A percentile compares a stretch with the other conserved stretches of the same genome.
phyloP scores from a whole-genome alignment of 495 filamentous ascomycete species.

The Aspergillus leporis region DNA sequence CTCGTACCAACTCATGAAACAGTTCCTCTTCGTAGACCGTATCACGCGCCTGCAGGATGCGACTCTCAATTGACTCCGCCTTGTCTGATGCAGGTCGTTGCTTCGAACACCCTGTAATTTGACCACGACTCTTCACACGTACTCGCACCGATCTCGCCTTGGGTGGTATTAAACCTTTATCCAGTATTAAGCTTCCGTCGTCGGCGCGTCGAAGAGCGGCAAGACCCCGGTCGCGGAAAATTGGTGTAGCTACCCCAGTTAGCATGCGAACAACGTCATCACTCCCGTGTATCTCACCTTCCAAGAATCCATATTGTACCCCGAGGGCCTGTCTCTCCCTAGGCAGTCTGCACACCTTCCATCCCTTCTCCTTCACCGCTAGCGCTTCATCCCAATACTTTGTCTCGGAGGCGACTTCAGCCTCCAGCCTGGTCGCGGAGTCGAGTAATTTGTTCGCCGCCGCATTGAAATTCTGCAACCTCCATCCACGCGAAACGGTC shows the following conservation, averaged over 20 bases:
- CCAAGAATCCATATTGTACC: constrained; percentile 86
- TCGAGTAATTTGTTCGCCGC: constrained; percentile 74
- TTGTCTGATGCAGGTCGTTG: constrained; percentile 33
- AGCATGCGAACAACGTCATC: constrained; percentile 5
- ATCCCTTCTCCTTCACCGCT: constrained; percentile 76
- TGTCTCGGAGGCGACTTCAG: constrained; percentile 74
- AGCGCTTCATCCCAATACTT: constrained; percentile 88
- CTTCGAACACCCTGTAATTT: constrained; percentile 42
- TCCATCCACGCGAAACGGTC: constrained; percentile 72
- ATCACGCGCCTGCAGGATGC: constrained; percentile 79
- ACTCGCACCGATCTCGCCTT: constrained; percentile 67
- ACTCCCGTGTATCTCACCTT: constrained; percentile 45
- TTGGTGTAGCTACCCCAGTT: constrained; percentile 55
- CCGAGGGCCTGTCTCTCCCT: constrained; percentile 72
- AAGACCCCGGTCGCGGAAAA: constrained; percentile 76
- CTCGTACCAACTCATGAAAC: constrained; percentile 86
- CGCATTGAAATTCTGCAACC: constrained; percentile 70
- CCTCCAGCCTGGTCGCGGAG: constrained; percentile 69
- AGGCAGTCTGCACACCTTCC: constrained; percentile 75
- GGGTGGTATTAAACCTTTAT: constrained; percentile 60
- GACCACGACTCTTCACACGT: constrained; percentile 43
- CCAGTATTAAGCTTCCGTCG: constrained; percentile 73
- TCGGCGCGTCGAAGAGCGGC: constrained; percentile 72
- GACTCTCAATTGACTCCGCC: constrained; percentile 54
- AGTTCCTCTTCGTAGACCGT: constrained; percentile 89